These are phyloP conservation scores for Pholiota adiposa DNA, from an alignment of 1,284 basidiomycete genomes.

Conservation along the genomic window DNA sequence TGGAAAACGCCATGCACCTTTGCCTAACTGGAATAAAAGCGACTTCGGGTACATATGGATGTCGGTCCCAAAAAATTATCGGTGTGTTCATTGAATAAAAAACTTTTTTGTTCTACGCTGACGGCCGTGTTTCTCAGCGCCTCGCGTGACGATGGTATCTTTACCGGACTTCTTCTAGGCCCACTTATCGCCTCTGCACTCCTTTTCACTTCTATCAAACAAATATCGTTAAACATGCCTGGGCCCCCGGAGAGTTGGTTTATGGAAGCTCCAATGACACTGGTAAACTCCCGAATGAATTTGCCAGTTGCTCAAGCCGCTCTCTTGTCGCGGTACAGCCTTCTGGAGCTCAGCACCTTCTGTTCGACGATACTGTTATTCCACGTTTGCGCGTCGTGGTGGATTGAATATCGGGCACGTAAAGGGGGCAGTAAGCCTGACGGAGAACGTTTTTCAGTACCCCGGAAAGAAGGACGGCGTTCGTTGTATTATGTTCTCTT, in stretches of 20 bases:
- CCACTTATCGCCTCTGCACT: slow-evolving; percentile 77
- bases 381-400: slow-evolving; percentile 77
- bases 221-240: slow-evolving; percentile 31
- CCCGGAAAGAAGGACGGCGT: slow-evolving; percentile 69
- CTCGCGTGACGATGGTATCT: slow-evolving; percentile 81
- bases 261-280: slow-evolving; percentile 70
- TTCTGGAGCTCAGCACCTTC: slow-evolving; percentile 80
- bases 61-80: slow-evolving; percentile 87
- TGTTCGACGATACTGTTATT: slow-evolving; percentile 79
- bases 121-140: slow-evolving; percentile 50
- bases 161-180: slow-evolving; percentile 79
- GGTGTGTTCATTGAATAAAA: slow-evolving; percentile 44
- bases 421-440: slow-evolving; percentile 48
- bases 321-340: slow-evolving; percentile 69
- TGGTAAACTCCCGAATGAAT: slow-evolving; percentile 43
- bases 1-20: slow-evolving; percentile 38
- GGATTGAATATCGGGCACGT: slow-evolving; percentile 63
- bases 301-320: slow-evolving; percentile 64
- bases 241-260: slow-evolving; percentile 67
- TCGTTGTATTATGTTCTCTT: slow-evolving; percentile 68
- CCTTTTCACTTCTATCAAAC: slow-evolving; percentile 55
- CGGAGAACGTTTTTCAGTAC: slow-evolving; percentile 73
- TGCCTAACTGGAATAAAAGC: slow-evolving; percentile 40
- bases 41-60: slow-evolving; percentile 80
- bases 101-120: slow-evolving; percentile 10